Conservation (phyloP, 768 basidiomycete genomes). For the Naganishia vaughanmartiniae region DNA sequence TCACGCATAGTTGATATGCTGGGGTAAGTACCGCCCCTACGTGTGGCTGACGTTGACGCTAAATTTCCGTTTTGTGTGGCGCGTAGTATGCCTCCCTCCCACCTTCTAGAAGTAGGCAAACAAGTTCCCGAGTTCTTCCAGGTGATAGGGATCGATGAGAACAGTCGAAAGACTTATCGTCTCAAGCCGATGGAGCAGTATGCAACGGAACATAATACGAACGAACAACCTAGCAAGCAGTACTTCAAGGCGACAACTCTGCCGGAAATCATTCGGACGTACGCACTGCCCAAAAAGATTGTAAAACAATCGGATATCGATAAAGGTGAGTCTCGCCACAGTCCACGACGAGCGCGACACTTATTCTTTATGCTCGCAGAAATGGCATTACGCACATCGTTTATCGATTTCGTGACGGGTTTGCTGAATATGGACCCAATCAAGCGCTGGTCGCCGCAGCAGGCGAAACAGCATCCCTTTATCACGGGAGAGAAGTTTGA, state of each 20-base stretch:
- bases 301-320: slow-evolving; percentile 75
- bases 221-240: slow-evolving; percentile 97
- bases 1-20: slow-evolving; percentile 97
- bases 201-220: slow-evolving; percentile 86
- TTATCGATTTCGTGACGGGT: slow-evolving; percentile 96
- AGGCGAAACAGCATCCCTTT: slow-evolving; percentile 92
- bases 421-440: slow-evolving; percentile 90
- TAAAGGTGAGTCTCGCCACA: slow-evolving; percentile 63
- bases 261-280: slow-evolving; percentile 92
- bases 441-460: slow-evolving; percentile 94
- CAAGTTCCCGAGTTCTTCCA: slow-evolving; percentile 94
- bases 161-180: slow-evolving; percentile 70
- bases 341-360: neutral
- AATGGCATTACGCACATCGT: slow-evolving; percentile 85
- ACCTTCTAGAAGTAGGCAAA: slow-evolving; percentile 95
- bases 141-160: slow-evolving; percentile 63
- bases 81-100: slow-evolving; percentile 75
- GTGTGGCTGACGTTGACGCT: neutral
- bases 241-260: slow-evolving; percentile 93
- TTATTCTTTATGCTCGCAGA: slow-evolving; percentile 57
- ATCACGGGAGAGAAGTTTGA: slow-evolving; percentile 96
- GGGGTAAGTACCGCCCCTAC: slow-evolving; percentile 63
- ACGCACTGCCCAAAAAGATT: slow-evolving; percentile 83
- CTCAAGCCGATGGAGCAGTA: slow-evolving; percentile 93
- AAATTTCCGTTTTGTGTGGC: neutral